Percentiles rank a stretch among this genome's conserved stretches.
Evolutionary conservation across 306 rosid species (phyloP).

Genomic region (Acacia acuminata): DNA sequence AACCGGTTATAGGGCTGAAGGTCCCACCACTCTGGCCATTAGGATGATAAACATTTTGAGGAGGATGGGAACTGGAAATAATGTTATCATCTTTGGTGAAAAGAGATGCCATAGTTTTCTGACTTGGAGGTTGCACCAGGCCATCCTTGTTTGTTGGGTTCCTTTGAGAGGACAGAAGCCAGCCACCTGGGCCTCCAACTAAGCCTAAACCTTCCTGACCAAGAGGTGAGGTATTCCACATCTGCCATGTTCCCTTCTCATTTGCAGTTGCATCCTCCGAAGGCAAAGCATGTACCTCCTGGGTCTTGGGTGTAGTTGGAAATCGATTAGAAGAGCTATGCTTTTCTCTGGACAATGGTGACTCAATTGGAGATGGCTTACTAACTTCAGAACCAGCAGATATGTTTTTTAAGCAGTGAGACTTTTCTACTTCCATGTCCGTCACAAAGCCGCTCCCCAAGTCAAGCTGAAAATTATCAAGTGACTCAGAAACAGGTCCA

Average conservation of each 20-base stretch:
- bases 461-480: constrained; percentile 86
- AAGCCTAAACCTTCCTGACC: constrained; percentile 94
- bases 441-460: constrained; percentile 61
- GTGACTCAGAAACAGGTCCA: constrained; percentile 98
- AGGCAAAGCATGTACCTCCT: constrained; percentile 53
- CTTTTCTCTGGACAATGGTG: constrained; percentile 89
- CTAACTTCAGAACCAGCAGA: constrained; percentile 65
- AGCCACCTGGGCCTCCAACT: constrained; percentile 78
- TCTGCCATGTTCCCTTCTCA: constrained; percentile 91
- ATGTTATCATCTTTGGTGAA: constrained; percentile 75
- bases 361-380: constrained; percentile 93
- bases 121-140: constrained; percentile 67
- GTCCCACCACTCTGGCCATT: constrained; percentile 72
- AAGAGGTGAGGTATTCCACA: constrained; percentile 91
- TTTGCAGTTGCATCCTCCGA: constrained; percentile 53
- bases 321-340: constrained; percentile 59
- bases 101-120: constrained; percentile 73
- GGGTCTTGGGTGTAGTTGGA: constrained; percentile 48
- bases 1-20: constrained; percentile 61
- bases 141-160: constrained; percentile 72
- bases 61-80: constrained; percentile 60
- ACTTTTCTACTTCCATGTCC: constrained; percentile 57
- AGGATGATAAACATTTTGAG: constrained; percentile 66
- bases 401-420: constrained; percentile 55
- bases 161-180: constrained; percentile 72